Base-by-base conservation (phyloP, 495 filamentous ascomycete genomes). In the Tricharina praecox region DNA sequence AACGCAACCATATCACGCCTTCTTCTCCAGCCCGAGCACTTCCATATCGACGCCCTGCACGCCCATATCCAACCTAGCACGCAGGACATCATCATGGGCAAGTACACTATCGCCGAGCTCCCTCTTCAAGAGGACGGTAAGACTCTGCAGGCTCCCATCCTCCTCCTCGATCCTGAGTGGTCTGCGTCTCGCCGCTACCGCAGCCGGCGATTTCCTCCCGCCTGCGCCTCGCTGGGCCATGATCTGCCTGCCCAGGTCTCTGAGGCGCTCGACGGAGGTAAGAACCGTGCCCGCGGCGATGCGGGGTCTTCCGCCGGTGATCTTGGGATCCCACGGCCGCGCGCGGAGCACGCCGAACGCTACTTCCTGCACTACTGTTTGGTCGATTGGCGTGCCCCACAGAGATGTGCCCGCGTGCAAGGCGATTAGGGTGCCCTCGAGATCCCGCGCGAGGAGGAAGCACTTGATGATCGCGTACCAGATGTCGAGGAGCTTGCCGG, bases 401-500 rank as follows among this genome's bases (percentile, higher is more conserved):
- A 50, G 9, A 13, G 10, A 49, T 20, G 30, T 50, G 5, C 49
- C 58, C 0, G 48, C 50, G 16, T 60, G 57, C 13, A 60, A 36
- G 3, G 58, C 56, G 2, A 60, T 21, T 8, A 60, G 28, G 4
- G 25, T 30, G 7, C 58, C 58, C 0, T 54, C 49, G 0, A 56
- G 39, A 37, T 60, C 58, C 1, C 41, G 15, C 2, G 47, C 23
- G 3, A 56, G 30, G 36, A 56, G 23, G 15, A 60, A 60, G 11
- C 49, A 51, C 32, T 50, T 53, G 0, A 60, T 35, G 2, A 60
- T 23, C 8, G 34, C 28, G 3, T 21, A 25, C 58, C 58, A 60
- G 4, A 60, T 36, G 23, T 33, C 28, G n/a, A n/a, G n/a, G n/a
- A n/a, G n/a, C 9, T 32, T 39, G 24, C 48, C 37, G 3, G 28